Base-by-base conservation (phyloP, 108 stramenopile genomes). In the Nitzschia putrida region DNA sequence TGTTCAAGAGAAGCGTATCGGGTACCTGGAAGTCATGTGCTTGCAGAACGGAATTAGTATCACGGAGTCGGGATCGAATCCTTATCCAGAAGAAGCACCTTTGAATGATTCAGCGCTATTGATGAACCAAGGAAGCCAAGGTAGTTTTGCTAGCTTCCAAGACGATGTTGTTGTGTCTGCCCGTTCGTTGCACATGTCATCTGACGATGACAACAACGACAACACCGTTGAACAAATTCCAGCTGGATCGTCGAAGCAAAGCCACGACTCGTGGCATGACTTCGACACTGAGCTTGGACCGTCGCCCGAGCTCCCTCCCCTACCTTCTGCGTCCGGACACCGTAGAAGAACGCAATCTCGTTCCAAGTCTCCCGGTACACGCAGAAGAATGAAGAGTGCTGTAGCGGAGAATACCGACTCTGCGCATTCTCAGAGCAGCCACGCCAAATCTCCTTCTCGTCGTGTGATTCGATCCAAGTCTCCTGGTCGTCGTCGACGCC, bases 41-140 rank as follows among this genome's bases (percentile, higher is more conserved):
- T 47, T 64, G 23, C 45, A 64, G 44, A 64, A 64, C 37, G 61
- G 61, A 5, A 47, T 64, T 13, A 24, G 45, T 10, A 49, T 64
- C 45, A 23, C 42, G 11, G 45, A 49, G 39, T 42, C 29, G 13
- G 42, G 20, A 16, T 64, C 44, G 11, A 64, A 25, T 29, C 16
- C 11, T 16, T 34, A 34, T 4, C 29, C 38, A 25, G 61, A 59
- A 20, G 43, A 22, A 45, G 43, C 61, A 5, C 61, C 45, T 8
- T 25, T 45, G 61, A 64, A 64, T 12, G 22, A 24, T 55, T 34
- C 29, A 4, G 29, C 29, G 4, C 29, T 3, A 34, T 1, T 3
- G 29, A 34, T 34, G 29, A 34, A 34, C 29, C 29, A 34, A 34
- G 44, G 45, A 41, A 49, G 45, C 61, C 43, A 64, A 22, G 37